Conservation (phyloP, 495 filamentous ascomycete species). For the Daldinia caldariorum region DNA sequence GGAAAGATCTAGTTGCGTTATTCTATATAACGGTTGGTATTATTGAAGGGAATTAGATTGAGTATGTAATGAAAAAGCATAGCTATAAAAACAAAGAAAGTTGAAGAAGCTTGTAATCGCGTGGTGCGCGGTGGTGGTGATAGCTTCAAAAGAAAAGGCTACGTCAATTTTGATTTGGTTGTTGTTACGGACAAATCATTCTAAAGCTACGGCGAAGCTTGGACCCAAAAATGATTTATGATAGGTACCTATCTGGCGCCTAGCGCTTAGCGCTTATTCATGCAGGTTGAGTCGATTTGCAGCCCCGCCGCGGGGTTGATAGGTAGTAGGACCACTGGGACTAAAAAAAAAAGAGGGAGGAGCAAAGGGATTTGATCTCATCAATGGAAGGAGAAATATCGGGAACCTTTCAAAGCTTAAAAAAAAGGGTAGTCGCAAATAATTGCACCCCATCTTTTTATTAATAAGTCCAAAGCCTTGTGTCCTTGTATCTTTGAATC, state of each 20-base stretch:
- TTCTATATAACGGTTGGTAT: conserved; percentile 20
- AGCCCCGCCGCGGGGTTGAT: conserved; percentile 39
- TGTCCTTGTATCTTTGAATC: not conserved
- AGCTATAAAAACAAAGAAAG: not conserved
- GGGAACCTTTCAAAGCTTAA: conserved; percentile 10
- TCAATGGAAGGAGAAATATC: conserved; percentile 34
- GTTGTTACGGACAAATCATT: conserved; percentile 12
- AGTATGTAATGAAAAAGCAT: conserved; percentile 48
- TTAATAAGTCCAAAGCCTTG: not conserved
- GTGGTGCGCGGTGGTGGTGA: too few relatives aligned
- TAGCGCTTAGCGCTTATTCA: conserved; percentile 35
- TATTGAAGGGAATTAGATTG: not conserved
- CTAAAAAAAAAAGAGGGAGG: not conserved
- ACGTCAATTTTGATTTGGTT: not conserved
- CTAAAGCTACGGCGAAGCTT: conserved; percentile 7
- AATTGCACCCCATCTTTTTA: not conserved
- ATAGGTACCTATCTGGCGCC: conserved; percentile 14
- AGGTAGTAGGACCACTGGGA: not conserved
- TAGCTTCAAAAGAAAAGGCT: conserved; percentile 41
- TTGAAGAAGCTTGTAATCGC: conserved; percentile 10
- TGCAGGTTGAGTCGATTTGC: not conserved
- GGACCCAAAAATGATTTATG: conserved; percentile 11
- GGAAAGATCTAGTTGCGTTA: not conserved
- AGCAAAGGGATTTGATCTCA: conserved; percentile 20
- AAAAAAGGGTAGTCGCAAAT: not conserved